Base-by-base conservation (phyloP, 306 rosid species). In the Gillenia trifoliata region DNA sequence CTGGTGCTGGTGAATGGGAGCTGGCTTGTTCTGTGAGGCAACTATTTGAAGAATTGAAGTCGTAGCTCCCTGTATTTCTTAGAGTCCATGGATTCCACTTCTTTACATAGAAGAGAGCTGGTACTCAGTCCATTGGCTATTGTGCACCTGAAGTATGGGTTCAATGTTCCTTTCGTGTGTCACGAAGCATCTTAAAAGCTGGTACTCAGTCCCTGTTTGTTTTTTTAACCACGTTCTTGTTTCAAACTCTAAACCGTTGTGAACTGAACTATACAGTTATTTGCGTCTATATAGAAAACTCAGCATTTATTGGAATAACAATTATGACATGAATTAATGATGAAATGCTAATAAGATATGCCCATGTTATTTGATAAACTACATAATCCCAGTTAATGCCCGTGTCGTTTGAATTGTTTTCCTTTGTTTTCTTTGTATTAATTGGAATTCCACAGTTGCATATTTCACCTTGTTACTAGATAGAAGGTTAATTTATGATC, bases 1-100 rank as follows among this genome's bases (percentile, higher is more conserved):
- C 81, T 45, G 84, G 90, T 79, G 66, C 87, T 1, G 89, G 88
- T 25, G 96, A 91, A 77, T 85, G 88, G 89, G 85, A 86, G 71
- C 87, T 93, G 63, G 96, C 96, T 68, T 86, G 85, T 85, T 81
- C 84, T 41, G 86, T 93, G 80, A 88, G 98, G 83, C 87, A 86
- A 66, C 86, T 88, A 86, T 88, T 91, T 79, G 76, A 78, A 26
- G 87, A 74, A 36, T 83, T 91, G 67, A 74, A 40, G 57, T 88
- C 76, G 66, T 92, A 86, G 87, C 45, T 71, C 26, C 7, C 56
- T 69, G 45, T 33, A 7, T 26, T 17, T 72, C 12, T 59, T 40
- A 26, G 38, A 28, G 40, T 40, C 66, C 66, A 56, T 55, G 33
- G 65, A 55, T 31, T 63, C 16, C 3, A 64, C 28, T 34, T 59